Conservation (phyloP, 2,329 filamentous ascomycete genomes). For the Amauroascus niger region DNA sequence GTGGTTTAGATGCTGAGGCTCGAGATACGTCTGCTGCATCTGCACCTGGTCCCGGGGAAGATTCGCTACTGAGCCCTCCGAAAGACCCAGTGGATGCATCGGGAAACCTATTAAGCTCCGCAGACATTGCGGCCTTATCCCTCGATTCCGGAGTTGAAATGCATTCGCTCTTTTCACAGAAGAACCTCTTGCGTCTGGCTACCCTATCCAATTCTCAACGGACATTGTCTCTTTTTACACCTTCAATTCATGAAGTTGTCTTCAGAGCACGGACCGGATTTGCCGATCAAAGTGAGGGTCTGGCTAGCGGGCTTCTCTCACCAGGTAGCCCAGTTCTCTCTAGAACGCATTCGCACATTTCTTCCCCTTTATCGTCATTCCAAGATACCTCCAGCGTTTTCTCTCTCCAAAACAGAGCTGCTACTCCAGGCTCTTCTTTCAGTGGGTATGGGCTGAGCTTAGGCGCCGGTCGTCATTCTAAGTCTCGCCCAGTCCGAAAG, state of each 20-base stretch:
- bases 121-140: slow-evolving; percentile 64
- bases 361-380: slow-evolving; percentile 59
- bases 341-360: slow-evolving; percentile 54
- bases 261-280: slow-evolving; percentile 86
- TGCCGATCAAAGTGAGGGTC: slow-evolving; percentile 57
- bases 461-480: slow-evolving; percentile 36
- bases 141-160: slow-evolving; percentile 71
- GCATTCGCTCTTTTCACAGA: slow-evolving; percentile 87
- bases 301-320: slow-evolving; percentile 29
- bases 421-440: slow-evolving; percentile 28
- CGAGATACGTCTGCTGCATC: slow-evolving; percentile 32
- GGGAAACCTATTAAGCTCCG: slow-evolving; percentile 65
- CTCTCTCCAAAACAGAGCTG: slow-evolving; percentile 52
- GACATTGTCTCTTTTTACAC: slow-evolving; percentile 83
- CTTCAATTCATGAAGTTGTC: slow-evolving; percentile 78
- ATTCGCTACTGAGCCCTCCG: slow-evolving; percentile 73
- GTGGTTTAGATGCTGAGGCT: slow-evolving; percentile 43
- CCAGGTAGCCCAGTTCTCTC: slow-evolving; percentile 45
- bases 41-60: slow-evolving; percentile 54
- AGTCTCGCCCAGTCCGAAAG: slow-evolving; percentile 39
- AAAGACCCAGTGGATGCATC: slow-evolving; percentile 72
- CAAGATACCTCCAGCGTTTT: slow-evolving; percentile 61
- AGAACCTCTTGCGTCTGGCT: slow-evolving; percentile 76
- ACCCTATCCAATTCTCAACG: slow-evolving; percentile 79
- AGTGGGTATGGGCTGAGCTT: slow-evolving; percentile 34